Percentiles rank a stretch among this genome's conserved stretches.
Conservation (phyloP, 1,284 basidiomycete genomes). For the Tilletia setariae region DNA sequence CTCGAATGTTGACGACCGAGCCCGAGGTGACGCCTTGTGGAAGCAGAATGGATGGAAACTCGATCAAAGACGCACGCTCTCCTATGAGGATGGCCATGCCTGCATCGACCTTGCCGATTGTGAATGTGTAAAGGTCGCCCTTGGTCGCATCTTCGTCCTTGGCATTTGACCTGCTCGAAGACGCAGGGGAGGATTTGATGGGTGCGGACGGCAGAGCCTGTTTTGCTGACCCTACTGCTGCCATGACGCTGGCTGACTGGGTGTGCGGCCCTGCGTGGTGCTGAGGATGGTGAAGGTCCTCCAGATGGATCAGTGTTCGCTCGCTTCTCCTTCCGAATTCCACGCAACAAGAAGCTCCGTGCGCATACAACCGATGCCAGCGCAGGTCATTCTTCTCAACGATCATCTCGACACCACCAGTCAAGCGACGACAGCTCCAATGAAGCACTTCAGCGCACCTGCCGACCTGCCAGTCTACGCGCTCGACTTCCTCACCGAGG, state of each 20-base stretch:
- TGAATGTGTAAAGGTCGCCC: slow-evolving; percentile 40
- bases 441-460: slow-evolving; percentile 31
- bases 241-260: neutral
- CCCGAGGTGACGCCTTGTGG: slow-evolving; percentile 47
- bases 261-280: neutral
- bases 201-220: neutral
- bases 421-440: neutral
- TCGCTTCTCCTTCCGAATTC: no score
- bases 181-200: neutral
- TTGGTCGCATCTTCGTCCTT: neutral
- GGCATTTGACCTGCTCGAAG: neutral
- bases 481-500: slow-evolving; percentile 36
- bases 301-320: neutral
- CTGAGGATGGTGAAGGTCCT: neutral
- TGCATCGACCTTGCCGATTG: slow-evolving; percentile 53
- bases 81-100: slow-evolving; percentile 54
- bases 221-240: neutral
- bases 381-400: neutral
- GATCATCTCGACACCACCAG: neutral
- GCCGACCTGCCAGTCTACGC: slow-evolving; percentile 49
- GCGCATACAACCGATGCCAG: neutral
- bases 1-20: slow-evolving; percentile 51
- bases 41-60: slow-evolving; percentile 52
- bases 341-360: neutral
- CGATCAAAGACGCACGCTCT: slow-evolving; percentile 52